Base-by-base conservation (phyloP, 345 rosid genomes). In the Eucalyptus sp. region DNA sequence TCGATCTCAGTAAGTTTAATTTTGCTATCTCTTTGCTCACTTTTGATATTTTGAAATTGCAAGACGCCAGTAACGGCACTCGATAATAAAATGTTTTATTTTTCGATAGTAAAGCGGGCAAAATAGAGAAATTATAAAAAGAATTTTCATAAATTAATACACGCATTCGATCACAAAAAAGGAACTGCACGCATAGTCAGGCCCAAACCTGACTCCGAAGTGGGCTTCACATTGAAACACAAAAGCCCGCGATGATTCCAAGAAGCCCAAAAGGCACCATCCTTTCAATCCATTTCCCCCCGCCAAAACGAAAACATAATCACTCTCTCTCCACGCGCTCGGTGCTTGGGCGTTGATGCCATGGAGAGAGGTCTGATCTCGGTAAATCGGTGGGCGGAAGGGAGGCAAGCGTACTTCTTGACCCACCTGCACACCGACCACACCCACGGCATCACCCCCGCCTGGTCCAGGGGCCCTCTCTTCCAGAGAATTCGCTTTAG, bases 401-500 rank as follows among this genome's bases (percentile, higher is more conserved):
- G 93, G 16, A 95, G 98, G 90, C 96, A 95, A 52, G 95, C 92
- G 5, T 97, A 97, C 93, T 96, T 97, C 93, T 87, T 95, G 88
- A 95, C 97, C 14, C 96, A 95, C 91, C 91, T 96, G 86, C 97
- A 95, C 95, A 85, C 95, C 56, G 99, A 96, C 50, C 97, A 94
- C 91, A 95, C 96, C 50, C 91, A 90, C 9, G 96, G 97, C 90
- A 94, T 95, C 71, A 89, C 93, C 91, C 89, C 94, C 58, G 41
- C 81, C 16, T 96, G 99, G 98, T 86, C 92, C 29, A 89, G 88
- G 11, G 96, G 94, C 46, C 96, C 93, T 52, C 94, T 97, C 93
- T 96, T 89, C 94, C 20, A 14, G 54, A 51, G 18, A 51, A 51
- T 66, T 66, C 11, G 3, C 43, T 66, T 71, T 71, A 20, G 27